These are phyloP conservation scores for Mycena metata DNA, from an alignment of 768 basidiomycete genomes.

Conservation along the genomic window DNA sequence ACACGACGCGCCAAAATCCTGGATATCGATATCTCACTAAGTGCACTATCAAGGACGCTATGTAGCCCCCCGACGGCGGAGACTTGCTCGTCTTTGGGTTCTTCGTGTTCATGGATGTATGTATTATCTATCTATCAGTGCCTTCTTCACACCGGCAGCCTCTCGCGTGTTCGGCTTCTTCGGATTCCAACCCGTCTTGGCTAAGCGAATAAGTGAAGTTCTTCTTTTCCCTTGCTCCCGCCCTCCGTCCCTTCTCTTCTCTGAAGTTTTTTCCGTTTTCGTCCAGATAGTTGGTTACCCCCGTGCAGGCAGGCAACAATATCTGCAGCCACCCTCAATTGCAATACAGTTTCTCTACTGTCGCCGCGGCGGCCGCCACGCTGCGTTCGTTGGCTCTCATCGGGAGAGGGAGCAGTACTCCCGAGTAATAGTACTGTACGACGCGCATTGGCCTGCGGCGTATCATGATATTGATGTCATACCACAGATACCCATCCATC, in stretches of 20 bases:
- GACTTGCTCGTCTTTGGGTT: neutral
- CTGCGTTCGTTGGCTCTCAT: too few species aligned
- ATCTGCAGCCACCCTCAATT: too few species aligned
- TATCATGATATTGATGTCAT: too few species aligned
- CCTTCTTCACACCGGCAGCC: constrained; percentile 10
- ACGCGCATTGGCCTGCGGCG: too few species aligned
- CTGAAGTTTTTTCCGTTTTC: too few species aligned
- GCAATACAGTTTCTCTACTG: too few species aligned
- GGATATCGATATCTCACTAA: constrained; percentile 15
- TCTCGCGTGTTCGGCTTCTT: constrained; percentile 2
- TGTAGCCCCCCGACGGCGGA: constrained; percentile 22
- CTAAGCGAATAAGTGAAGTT: neutral
- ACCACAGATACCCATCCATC: too few species aligned
- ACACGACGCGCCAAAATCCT: constrained; percentile 5
- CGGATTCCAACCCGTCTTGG: neutral
- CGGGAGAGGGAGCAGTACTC: too few species aligned
- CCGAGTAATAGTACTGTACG: too few species aligned
- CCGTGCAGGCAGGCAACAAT: too few species aligned
- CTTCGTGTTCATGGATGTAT: too few species aligned
- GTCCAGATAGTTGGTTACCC: neutral
- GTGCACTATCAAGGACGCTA: constrained; percentile 13
- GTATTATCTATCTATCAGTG: neutral
- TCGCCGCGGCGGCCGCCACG: too few species aligned
- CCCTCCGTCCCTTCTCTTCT: neutral
- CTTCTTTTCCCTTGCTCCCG: constrained; percentile 9